Conservation (phyloP, 2,329 filamentous ascomycete genomes). For the Penicillium decumbens region DNA sequence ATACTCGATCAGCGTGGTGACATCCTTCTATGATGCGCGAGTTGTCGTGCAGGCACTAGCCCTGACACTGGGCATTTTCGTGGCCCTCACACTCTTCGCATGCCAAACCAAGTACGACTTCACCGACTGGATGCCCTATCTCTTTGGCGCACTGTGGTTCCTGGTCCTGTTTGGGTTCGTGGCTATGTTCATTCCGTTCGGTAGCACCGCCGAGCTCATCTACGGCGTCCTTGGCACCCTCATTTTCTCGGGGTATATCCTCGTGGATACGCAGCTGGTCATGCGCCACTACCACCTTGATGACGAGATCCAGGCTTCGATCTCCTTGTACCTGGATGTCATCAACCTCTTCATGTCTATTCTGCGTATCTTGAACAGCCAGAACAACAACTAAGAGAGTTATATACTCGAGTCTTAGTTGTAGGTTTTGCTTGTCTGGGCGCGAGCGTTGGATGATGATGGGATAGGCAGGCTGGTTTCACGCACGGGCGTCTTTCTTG, state of each 20-base stretch:
- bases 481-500: neutral
- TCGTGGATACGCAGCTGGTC: conserved; percentile 93
- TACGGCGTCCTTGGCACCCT: conserved; percentile 79
- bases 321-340: conserved; percentile 91
- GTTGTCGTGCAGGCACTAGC: conserved; percentile 88
- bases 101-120: conserved; percentile 99
- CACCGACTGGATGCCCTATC: conserved; percentile 92
- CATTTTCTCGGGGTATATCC: conserved; percentile 89
- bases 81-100: conserved; percentile 70
- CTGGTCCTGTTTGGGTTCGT: conserved; percentile 91
- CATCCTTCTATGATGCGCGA: conserved; percentile 77
- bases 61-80: conserved; percentile 67
- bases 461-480: neutral
- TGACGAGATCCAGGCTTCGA: conserved; percentile 92
- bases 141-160: conserved; percentile 86
- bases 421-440: neutral
- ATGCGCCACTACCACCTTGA: conserved; percentile 96
- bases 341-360: conserved; percentile 97
- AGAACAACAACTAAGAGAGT: conserved; percentile 73
- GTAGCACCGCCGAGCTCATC: conserved; percentile 72
- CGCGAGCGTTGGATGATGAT: neutral
- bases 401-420: neutral
- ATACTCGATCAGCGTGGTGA: conserved; percentile 87
- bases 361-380: conserved; percentile 90
- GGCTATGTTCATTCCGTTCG: conserved; percentile 79